These are phyloP conservation scores for Magnaporthales sp. DNA, from an alignment of 2,329 filamentous ascomycete genomes.

Conservation along the genomic window DNA sequence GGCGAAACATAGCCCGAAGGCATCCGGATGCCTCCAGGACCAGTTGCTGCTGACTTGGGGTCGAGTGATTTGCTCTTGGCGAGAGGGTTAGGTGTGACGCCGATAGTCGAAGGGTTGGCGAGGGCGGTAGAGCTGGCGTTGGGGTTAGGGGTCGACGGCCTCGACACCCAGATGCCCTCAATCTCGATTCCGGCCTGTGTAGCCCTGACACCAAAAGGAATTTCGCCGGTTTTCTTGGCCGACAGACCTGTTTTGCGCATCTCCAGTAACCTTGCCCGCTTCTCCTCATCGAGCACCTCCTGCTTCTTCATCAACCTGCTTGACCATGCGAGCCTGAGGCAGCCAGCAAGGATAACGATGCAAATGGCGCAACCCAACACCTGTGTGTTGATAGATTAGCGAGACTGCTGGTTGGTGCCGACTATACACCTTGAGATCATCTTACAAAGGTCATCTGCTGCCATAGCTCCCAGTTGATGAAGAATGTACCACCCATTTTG, in stretches of 20 bases:
- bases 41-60: constrained; percentile 1
- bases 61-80: constrained; percentile 6
- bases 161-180: constrained; percentile 74
- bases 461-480: constrained; percentile 69
- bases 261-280: constrained; percentile 42
- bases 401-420: neutral
- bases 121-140: constrained; percentile 10
- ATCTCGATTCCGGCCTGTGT: constrained; percentile 76
- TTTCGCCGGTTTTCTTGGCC: constrained; percentile 40
- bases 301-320: constrained; percentile 47
- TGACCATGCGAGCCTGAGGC: constrained; percentile 57
- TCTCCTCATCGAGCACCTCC: constrained; percentile 58
- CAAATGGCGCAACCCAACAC: constrained; percentile 64
- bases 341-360: constrained; percentile 58
- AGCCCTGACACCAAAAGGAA: constrained; percentile 81
- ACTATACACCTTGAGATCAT: constrained; percentile 11
- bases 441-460: constrained; percentile 85
- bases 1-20: neutral
- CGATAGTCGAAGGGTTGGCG: constrained; percentile 13
- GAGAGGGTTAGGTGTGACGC: constrained; percentile 8
- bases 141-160: constrained; percentile 31
- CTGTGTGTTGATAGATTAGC: constrained; percentile 33
- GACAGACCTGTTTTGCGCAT: constrained; percentile 46
- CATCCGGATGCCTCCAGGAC: neutral
- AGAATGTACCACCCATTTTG: constrained; percentile 43